A percentile compares a stretch with the other conserved stretches of the same genome.
phyloP scores from a whole-genome alignment of 176 grass and related monocot genomes.

The Pontederia paniculata region DNA sequence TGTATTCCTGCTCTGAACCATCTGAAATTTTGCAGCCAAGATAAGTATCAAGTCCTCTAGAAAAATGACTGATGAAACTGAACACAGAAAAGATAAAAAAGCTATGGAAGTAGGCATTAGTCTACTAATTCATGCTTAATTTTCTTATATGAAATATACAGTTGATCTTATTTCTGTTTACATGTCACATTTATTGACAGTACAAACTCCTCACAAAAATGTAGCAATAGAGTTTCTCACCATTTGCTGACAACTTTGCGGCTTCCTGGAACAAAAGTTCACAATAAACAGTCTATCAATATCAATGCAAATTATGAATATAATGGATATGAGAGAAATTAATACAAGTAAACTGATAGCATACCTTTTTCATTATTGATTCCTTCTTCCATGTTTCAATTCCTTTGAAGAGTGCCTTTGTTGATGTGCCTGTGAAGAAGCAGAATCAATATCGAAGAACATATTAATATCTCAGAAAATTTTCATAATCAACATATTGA shows the following conservation, averaged over 20 bases:
- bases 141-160: neutral
- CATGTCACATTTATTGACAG: too few species aligned
- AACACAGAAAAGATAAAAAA: neutral
- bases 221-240: neutral
- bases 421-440: constrained; percentile 4
- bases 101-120: neutral
- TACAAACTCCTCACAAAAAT: neutral
- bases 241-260: constrained; percentile 1
- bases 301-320: neutral
- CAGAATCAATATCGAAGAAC: too few species aligned
- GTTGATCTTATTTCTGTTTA: too few species aligned
- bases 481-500: too few species aligned
- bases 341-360: neutral
- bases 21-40: neutral
- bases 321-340: neutral
- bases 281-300: neutral
- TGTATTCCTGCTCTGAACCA: constrained; percentile 2
- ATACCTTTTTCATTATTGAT: constrained; percentile 8
- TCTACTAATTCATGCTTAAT: neutral
- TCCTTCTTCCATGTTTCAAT: constrained; percentile 19
- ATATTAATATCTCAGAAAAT: too few species aligned
- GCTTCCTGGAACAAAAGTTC: constrained; percentile 3
- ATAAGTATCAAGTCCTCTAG: neutral
- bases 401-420: constrained; percentile 16
- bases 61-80: neutral